A percentile compares a stretch with the other conserved stretches of the same genome.
Conservation (phyloP, 2,329 filamentous ascomycete genomes). For the Calonectria fujianensis region DNA sequence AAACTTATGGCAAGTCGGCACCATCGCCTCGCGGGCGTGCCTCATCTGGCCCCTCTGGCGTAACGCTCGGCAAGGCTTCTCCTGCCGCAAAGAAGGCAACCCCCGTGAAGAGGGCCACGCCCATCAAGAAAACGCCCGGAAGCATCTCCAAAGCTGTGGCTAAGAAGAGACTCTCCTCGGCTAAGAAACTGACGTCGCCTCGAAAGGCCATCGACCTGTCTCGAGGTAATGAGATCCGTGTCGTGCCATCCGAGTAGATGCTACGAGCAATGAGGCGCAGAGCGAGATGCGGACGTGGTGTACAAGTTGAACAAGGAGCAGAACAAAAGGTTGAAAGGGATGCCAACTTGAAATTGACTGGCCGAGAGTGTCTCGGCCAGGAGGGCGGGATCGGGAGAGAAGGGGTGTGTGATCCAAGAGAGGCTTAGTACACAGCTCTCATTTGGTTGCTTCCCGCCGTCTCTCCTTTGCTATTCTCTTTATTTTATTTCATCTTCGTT, state of each 20-base stretch:
- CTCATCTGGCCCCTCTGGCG: conserved; percentile 33
- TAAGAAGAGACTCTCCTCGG: conserved; percentile 28
- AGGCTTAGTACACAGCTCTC: not conserved
- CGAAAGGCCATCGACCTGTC: conserved; percentile 49
- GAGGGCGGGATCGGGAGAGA: not conserved
- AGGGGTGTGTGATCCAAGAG: not conserved
- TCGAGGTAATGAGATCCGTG: conserved; percentile 48
- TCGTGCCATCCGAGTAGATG: conserved; percentile 40
- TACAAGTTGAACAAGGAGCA: conserved; percentile 12
- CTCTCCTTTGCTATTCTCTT: not conserved
- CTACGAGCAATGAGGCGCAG: not conserved
- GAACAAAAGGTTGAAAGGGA: conserved; percentile 9
- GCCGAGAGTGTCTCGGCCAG: conserved; percentile 5
- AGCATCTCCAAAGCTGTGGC: conserved; percentile 40
- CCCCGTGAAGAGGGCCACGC: conserved; percentile 40
- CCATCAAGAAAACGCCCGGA: conserved; percentile 41
- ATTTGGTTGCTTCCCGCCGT: not conserved
- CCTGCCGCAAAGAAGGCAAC: conserved; percentile 45
- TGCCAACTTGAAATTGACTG: conserved; percentile 10
- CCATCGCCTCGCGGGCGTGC: conserved; percentile 52
- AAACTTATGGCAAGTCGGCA: conserved; percentile 53
- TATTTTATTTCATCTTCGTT: conserved; percentile 16
- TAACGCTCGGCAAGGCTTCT: conserved; percentile 29
- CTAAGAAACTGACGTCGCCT: conserved; percentile 42
- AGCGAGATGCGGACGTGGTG: conserved; percentile 28